Base-by-base conservation (phyloP, 306 rosid genomes). In the Casuarina cunninghamiana region DNA sequence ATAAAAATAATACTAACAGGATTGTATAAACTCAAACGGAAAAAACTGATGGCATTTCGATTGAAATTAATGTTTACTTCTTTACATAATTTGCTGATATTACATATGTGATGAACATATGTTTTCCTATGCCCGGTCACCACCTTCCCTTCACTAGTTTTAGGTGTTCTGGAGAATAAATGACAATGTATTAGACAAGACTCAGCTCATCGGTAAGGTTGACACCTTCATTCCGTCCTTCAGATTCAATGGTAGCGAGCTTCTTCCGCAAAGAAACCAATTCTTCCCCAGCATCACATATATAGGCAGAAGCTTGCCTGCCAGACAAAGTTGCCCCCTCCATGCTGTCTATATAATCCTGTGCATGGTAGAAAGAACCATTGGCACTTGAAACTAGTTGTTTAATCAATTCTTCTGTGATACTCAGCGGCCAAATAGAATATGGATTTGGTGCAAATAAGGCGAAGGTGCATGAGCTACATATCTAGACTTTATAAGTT, bases 281-380 rank as follows among this genome's bases (percentile, higher is more conserved):
- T 41, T 84, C 90, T 84, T 95, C 99, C 65, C 97, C 99, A 0
- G 93, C 96, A 74, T 91, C 82, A 51, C 97, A 95, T 78, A 95
- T 88, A 78, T 82, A 95, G 2, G 99, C 90, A 13, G 97, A 89
- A 48, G 99, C 87, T 87, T 90, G 97, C 78, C 99, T 88, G 17
- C 99, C 97, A 0, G 99, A 93, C 81, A 95, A 84, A 43, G 99
- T 95, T 85, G 99, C 99, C 26, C 99, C 99, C 89, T 95, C 97
- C 97, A 95, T 95, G 87, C 99, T 95, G 83, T 95, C 99, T 83
- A 93, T 93, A 87, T 95, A 95, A 86, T 95, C 99, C 99, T 95
- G 93, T 42, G 78, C 61, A 63, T 44, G 69, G 19, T n/a, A 66
- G 26, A 41, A 66, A 66, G 26, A 41, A 66, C 49, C 71, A 66